Conservation (phyloP, 371 early-diverging fungal species). For the Batkoa obscura region DNA sequence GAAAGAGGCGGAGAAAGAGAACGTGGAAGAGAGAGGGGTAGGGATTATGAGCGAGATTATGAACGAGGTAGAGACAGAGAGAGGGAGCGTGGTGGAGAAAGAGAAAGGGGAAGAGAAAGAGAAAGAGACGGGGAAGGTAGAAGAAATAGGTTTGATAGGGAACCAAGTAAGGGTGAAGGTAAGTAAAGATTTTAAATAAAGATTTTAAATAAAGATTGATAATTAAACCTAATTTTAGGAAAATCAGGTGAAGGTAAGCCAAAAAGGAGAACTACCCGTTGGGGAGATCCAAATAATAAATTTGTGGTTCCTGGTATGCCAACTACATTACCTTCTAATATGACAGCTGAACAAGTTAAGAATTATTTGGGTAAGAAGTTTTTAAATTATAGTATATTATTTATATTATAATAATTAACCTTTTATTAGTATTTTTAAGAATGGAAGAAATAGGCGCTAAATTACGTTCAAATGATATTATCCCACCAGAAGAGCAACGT, state of each 20-base stretch:
- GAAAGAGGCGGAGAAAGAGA: background rate
- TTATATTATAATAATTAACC: background rate
- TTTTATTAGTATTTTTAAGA: conserved; percentile 45
- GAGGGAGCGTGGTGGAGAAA: background rate
- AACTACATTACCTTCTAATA: conserved; percentile 53
- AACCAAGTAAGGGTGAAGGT: background rate
- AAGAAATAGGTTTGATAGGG: background rate
- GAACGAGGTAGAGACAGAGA: background rate
- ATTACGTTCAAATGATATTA: conserved; percentile 55
- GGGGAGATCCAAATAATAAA: conserved; percentile 60
- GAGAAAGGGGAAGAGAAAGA: background rate
- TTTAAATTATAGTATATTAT: too few species aligned
- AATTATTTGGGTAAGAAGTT: conserved; percentile 45
- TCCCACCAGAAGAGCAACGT: conserved; percentile 60
- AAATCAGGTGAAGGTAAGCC: conserved; percentile 19
- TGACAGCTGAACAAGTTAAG: conserved; percentile 62
- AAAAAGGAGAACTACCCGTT: conserved; percentile 48
- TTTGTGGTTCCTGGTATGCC: conserved; percentile 60
- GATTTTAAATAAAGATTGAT: too few species aligned
- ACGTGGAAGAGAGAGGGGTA: background rate
- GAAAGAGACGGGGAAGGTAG: background rate
- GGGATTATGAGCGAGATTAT: background rate
- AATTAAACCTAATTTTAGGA: conserved; percentile 7
- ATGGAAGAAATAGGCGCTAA: conserved; percentile 77
- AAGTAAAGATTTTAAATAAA: too few species aligned